Evolutionary conservation across 1,284 basidiomycete genomes (phyloP).

Genomic region (Tremellales sp.): DNA sequence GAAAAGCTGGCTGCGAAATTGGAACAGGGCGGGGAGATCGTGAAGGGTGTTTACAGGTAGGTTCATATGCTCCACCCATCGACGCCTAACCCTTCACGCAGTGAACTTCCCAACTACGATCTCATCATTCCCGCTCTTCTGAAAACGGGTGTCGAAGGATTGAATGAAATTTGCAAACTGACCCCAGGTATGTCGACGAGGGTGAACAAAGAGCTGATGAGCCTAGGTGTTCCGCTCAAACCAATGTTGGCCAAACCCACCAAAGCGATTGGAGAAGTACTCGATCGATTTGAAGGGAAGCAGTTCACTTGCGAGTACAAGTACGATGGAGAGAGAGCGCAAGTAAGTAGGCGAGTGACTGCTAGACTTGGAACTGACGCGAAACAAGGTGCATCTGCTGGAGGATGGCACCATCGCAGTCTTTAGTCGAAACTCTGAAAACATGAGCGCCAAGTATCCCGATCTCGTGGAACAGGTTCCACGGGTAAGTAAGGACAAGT

Average conservation of each 20-base stretch:
- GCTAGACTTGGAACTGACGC: background rate
- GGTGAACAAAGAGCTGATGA: conserved; percentile 4
- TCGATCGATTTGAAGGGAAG: conserved; percentile 94
- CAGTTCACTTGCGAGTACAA: conserved; percentile 99
- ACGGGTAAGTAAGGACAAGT: conserved; percentile 54
- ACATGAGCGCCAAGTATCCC: conserved; percentile 99
- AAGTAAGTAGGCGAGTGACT: conserved; percentile 54
- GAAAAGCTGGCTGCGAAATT: conserved; percentile 71
- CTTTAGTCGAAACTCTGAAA: conserved; percentile 96
- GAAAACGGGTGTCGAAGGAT: conserved; percentile 66
- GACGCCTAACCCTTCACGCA: conserved; percentile 40
- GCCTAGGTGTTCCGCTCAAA: conserved; percentile 80
- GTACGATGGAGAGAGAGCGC: conserved; percentile 97
- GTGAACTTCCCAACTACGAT: conserved; percentile 92
- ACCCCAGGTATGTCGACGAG: conserved; percentile 62
- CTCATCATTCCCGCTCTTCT: conserved; percentile 89
- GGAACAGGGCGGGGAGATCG: conserved; percentile 71
- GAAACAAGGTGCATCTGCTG: conserved; percentile 67
- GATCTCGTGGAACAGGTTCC: conserved; percentile 93
- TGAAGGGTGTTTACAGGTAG: conserved; percentile 91
- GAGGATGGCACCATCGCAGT: conserved; percentile 76
- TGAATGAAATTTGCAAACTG: conserved; percentile 77
- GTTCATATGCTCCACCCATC: conserved; percentile 10
- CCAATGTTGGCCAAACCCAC: conserved; percentile 99
- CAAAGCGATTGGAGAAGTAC: conserved; percentile 96